Evolutionary conservation across 2,329 filamentous ascomycete genomes (phyloP).

Genomic region (Neurospora crassa): DNA sequence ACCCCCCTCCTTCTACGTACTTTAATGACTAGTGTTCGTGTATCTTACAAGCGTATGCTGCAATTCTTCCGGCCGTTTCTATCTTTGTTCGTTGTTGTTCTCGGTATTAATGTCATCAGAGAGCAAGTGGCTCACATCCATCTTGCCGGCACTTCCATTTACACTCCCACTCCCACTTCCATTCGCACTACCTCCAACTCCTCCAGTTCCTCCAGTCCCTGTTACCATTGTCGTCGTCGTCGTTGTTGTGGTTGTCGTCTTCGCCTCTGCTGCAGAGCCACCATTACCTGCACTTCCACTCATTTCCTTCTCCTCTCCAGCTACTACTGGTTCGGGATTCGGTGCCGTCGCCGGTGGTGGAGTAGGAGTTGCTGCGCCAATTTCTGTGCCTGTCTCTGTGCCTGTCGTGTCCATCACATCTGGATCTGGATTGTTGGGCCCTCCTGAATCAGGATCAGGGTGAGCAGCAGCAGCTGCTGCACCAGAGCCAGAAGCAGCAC

Average conservation of each 20-base stretch:
- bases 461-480: no score
- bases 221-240: no score
- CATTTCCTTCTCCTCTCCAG: neutral
- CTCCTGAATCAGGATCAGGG: no score
- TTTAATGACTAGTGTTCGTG: neutral
- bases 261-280: neutral
- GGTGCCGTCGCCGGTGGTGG: neutral
- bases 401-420: neutral
- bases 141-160: conserved; percentile 9
- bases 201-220: no score
- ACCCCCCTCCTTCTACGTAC: neutral
- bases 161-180: neutral
- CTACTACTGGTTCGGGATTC: neutral
- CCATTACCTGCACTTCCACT: neutral
- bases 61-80: neutral
- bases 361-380: neutral
- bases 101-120: conserved; percentile 8
- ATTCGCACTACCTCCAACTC: neutral
- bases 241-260: no score
- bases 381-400: neutral
- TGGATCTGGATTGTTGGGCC: neutral
- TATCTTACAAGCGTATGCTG: neutral
- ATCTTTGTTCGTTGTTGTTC: neutral
- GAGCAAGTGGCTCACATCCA: conserved; percentile 16
- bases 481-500: no score